Evolutionary conservation across 352 stramenopile genomes (phyloP), one percentile per base, ranked within the genome.

Genomic region (Phytophthora cajani): DNA sequence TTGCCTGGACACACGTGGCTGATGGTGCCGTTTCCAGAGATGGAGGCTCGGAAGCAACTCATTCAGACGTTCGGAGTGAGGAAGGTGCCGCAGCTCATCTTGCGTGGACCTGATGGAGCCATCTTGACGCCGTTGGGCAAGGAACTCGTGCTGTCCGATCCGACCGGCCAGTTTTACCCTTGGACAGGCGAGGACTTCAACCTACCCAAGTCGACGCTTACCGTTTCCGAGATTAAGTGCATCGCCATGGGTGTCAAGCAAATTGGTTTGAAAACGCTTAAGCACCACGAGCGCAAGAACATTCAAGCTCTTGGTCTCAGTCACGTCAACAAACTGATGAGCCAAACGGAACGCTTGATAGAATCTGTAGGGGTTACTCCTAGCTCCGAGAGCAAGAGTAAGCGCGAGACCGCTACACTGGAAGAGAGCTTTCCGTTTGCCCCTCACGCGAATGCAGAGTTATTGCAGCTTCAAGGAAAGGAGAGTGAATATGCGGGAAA

Each of bases 401-500:
- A 74, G 8, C 53, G 44, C 12, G 46, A 61, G 17, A 74, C 62
- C 21, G 74, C 78, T 44, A 75, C 65, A 5, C 79, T 91, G 36
- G 51, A 71, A 32, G 66, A 83, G 57, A 59, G 50, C 4, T 64
- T 92, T 47, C 23, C 58, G 40, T 91, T 91, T 67, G 73, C 77
- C 53, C 52, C 77, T 33, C 75, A 94, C 46, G 73, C 58, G n/a
- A 92, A 95, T 64, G 75, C 79, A 55, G 80, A 89, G 17, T 47
- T 95, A 10, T 64, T 95, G 17, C 74, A 81, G 58, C 49, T 83
- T 2, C 74, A 85, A 64, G 79, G 77, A 25, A 78, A 82, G 21
- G 87, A 96, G 27, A 81, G 89, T 47, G 79, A 83, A 46, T 97
- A 96, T 61, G 88, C 89, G 4, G 91, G 91, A 21, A 92, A 84